These are phyloP conservation scores for Penstemon newberryi DNA, from an alignment of 257 asterid genomes.

Conservation along the genomic window DNA sequence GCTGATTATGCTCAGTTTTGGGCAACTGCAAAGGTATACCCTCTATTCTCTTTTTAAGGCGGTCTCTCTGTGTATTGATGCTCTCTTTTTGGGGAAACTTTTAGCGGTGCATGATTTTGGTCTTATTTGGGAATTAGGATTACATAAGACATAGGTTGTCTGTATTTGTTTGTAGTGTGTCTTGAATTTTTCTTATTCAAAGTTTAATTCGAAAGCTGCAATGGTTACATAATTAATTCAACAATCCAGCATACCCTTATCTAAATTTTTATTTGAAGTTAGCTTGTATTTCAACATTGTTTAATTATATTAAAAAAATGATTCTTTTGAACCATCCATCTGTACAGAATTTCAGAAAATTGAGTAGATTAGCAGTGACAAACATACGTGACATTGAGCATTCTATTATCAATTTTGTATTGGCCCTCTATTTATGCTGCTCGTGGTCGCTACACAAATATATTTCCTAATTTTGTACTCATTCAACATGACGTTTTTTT, in stretches of 20 bases:
- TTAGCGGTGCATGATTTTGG: slow-evolving; percentile 33
- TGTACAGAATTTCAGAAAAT: slow-evolving; percentile 11
- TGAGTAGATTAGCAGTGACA: slow-evolving; percentile 10
- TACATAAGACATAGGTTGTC: slow-evolving; percentile 23
- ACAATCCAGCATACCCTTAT: not conserved
- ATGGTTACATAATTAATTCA: slow-evolving; percentile 6
- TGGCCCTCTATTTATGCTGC: not conserved
- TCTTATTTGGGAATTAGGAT: slow-evolving; percentile 28
- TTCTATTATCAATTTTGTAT: not conserved
- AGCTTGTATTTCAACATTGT: slow-evolving; percentile 11
- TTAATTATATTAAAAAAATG: not conserved
- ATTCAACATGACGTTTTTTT: not conserved
- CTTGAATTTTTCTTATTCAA: slow-evolving; percentile 8
- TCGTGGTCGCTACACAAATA: not conserved
- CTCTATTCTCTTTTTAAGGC: slow-evolving; percentile 60
- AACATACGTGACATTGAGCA: not conserved
- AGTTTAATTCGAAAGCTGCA: slow-evolving; percentile 7
- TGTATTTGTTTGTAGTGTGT: slow-evolving; percentile 24
- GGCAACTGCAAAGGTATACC: slow-evolving; percentile 99
- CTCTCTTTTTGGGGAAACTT: slow-evolving; percentile 37
- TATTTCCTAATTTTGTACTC: not conserved
- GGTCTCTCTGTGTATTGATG: slow-evolving; percentile 51
- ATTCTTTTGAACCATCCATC: slow-evolving; percentile 18
- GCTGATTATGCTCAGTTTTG: slow-evolving; percentile 99
- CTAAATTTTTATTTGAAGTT: not conserved